A percentile compares a stretch with the other conserved stretches of the same genome.
These are phyloP conservation scores for Cystofilobasidium macerans DNA, from an alignment of 768 basidiomycete species.

Conservation along the genomic window DNA sequence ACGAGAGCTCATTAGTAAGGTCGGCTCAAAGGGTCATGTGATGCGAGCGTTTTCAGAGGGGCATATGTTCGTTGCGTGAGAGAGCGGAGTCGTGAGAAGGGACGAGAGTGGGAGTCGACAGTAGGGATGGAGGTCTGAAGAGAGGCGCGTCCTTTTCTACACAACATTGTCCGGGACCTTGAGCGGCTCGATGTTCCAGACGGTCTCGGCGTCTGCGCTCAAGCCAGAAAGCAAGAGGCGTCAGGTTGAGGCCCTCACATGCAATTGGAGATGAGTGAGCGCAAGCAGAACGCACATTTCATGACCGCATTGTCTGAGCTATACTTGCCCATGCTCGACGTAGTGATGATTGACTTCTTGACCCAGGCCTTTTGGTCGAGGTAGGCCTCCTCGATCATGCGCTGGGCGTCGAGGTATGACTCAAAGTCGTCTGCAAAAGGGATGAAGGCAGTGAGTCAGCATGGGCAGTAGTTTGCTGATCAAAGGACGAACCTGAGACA, in stretches of 20 bases:
- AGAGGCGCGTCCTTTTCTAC: no score
- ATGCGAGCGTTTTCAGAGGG: no score
- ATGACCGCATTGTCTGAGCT: conserved; percentile 1
- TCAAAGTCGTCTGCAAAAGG: conserved; percentile 87
- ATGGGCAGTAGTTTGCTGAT: conserved; percentile 52
- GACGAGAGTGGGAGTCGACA: no score
- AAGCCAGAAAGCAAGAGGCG: not conserved
- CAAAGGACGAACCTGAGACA: conserved; percentile 16
- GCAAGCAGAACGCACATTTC: not conserved
- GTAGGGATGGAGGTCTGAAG: no score
- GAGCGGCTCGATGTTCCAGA: conserved; percentile 21
- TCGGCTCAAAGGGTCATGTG: no score
- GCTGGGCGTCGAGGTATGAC: conserved; percentile 73
- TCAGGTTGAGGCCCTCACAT: not conserved
- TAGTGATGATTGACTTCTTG: conserved; percentile 77
- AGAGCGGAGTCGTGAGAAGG: no score
- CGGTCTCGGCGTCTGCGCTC: conserved; percentile 7
- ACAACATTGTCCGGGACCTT: conserved; percentile 3
- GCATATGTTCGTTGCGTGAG: no score
- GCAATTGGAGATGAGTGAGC: not conserved
- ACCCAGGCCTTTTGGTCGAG: conserved; percentile 71
- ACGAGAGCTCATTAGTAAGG: no score
- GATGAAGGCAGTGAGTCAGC: conserved; percentile 50
- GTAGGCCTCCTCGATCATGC: conserved; percentile 81
- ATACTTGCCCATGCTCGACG: conserved; percentile 30